These are phyloP conservation scores for Alternaria metachromatica DNA, from an alignment of 2,329 filamentous ascomycete genomes.

Conservation along the genomic window DNA sequence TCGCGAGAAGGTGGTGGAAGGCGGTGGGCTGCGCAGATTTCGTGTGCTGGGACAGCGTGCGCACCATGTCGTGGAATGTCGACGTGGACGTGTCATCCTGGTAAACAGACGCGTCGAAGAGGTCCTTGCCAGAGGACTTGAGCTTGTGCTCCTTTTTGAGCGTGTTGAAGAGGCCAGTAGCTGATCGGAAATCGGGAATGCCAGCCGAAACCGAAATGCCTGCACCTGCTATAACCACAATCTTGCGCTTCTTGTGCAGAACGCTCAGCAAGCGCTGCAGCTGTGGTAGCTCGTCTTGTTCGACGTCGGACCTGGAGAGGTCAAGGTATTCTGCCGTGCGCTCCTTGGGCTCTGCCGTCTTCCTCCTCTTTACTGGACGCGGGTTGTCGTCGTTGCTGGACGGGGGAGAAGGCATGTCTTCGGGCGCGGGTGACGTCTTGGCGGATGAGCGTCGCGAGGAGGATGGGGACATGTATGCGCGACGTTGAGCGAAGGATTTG, in stretches of 20 bases:
- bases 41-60: constrained; percentile 81
- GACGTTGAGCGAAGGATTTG: constrained; percentile 37
- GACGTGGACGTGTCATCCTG: constrained; percentile 87
- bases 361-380: constrained; percentile 78
- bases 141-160: constrained; percentile 87
- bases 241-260: constrained; percentile 89
- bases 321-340: constrained; percentile 85
- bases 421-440: constrained; percentile 54
- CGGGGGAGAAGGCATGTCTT: constrained; percentile 52
- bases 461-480: constrained; percentile 48
- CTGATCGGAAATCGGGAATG: constrained; percentile 95
- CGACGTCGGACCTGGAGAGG: constrained; percentile 62
- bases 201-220: constrained; percentile 97
- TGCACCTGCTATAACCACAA: constrained; percentile 94
- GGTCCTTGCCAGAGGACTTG: constrained; percentile 89
- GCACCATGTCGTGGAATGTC: constrained; percentile 95
- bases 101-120: constrained; percentile 98
- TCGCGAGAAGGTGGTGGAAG: constrained; percentile 93
- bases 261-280: constrained; percentile 75
- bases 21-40: constrained; percentile 79
- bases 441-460: constrained; percentile 56
- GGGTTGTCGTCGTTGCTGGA: constrained; percentile 66
- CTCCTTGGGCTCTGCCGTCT: constrained; percentile 62
- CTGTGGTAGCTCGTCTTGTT: constrained; percentile 64
- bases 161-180: constrained; percentile 85